phyloP scores from a whole-genome alignment of 2,329 filamentous ascomycete genomes.

The Colletotrichum echinochloae region DNA sequence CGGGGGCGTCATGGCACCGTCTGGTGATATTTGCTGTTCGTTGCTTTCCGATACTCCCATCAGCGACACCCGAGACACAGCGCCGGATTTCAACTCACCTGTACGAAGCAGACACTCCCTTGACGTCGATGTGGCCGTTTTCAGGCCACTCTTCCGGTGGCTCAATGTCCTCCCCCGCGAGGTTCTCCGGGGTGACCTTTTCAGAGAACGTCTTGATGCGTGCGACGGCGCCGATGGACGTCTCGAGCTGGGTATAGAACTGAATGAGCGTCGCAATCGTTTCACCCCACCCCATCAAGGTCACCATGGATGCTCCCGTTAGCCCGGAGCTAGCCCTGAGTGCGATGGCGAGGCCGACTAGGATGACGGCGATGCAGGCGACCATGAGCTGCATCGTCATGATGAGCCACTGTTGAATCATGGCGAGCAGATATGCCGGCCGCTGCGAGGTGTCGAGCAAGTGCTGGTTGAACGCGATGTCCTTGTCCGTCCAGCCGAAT shows the following conservation, averaged over 20 bases:
- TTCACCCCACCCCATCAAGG: constrained; percentile 51
- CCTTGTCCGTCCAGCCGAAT: constrained; percentile 62
- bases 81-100: constrained; percentile 1
- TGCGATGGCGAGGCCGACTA: constrained; percentile 61
- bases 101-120: constrained; percentile 41
- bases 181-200: constrained; percentile 37
- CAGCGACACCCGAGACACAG: neutral
- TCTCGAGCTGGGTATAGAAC: constrained; percentile 47
- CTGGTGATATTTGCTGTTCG: constrained; percentile 3
- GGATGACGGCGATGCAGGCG: constrained; percentile 57
- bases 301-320: constrained; percentile 50
- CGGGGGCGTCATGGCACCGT: constrained; percentile 9
- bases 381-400: constrained; percentile 63
- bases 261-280: constrained; percentile 45
- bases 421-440: constrained; percentile 66
- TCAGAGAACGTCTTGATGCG: constrained; percentile 43
- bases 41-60: constrained; percentile 1
- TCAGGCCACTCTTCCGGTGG: constrained; percentile 41
- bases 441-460: constrained; percentile 64
- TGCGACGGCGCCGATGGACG: constrained; percentile 43
- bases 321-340: constrained; percentile 48
- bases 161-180: constrained; percentile 20
- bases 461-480: constrained; percentile 56
- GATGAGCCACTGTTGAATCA: constrained; percentile 67
- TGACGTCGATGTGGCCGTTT: constrained; percentile 40